A percentile compares a stretch with the other conserved stretches of the same genome.
Conservation (phyloP, 73 alveolate species). For the Blepharisma japonicum region DNA sequence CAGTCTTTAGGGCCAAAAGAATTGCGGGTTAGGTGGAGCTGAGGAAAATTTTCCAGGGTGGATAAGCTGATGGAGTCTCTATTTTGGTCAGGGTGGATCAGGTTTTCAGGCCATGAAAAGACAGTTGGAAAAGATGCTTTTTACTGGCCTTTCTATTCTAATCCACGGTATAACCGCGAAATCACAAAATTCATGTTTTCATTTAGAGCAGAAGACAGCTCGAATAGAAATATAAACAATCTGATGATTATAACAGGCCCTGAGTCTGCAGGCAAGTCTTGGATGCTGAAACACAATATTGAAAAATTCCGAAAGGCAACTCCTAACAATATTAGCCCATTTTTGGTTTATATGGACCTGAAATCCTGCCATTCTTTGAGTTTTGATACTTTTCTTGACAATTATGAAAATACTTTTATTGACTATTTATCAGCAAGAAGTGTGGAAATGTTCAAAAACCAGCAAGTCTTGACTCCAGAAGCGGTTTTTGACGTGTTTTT, state of each 20-base stretch:
- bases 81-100: slow-evolving; percentile 6
- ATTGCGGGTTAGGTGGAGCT: neutral
- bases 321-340: neutral
- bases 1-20: neutral
- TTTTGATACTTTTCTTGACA: slow-evolving; percentile 48
- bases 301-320: slow-evolving; percentile 31
- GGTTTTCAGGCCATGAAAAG: neutral
- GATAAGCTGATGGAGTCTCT: neutral
- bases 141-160: slow-evolving; percentile 14
- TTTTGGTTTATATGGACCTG: slow-evolving; percentile 29
- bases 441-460: neutral
- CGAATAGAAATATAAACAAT: slow-evolving; percentile 50
- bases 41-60: neutral
- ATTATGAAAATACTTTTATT: slow-evolving; percentile 41
- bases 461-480: slow-evolving; percentile 16
- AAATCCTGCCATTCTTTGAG: slow-evolving; percentile 19
- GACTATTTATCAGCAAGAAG: slow-evolving; percentile 29
- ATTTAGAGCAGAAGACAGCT: slow-evolving; percentile 54
- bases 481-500: slow-evolving; percentile 32
- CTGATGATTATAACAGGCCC: slow-evolving; percentile 54
- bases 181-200: slow-evolving; percentile 53
- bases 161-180: slow-evolving; percentile 27
- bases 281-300: slow-evolving; percentile 49
- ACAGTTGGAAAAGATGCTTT: neutral
- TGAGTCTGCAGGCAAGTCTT: slow-evolving; percentile 49